Evolutionary conservation across 2,329 filamentous ascomycete genomes (phyloP).

Genomic region (Phialophora tarda): DNA sequence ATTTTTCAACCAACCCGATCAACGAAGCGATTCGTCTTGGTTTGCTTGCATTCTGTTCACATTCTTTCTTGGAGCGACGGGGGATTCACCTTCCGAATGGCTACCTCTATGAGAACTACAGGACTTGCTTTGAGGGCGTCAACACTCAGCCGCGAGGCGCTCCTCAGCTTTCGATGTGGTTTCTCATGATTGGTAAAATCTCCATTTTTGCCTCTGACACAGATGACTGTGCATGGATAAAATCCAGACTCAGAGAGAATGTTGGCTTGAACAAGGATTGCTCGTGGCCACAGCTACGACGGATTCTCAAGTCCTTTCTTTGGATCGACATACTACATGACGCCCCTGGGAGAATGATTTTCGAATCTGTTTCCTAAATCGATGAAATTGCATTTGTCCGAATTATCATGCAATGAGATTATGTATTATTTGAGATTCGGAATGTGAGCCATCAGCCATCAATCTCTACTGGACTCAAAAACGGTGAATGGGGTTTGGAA

Average conservation of each 20-base stretch:
- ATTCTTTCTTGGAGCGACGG: conserved; percentile 49
- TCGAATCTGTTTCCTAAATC: background rate
- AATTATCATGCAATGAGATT: too few species aligned
- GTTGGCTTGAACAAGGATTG: conserved; percentile 11
- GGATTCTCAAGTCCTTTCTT: conserved; percentile 41
- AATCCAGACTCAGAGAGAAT: conserved; percentile 6
- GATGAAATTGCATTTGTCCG: too few species aligned
- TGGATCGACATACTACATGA: conserved; percentile 45
- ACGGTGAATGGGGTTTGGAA: too few species aligned
- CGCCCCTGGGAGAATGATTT: background rate
- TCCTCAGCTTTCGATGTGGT: conserved; percentile 32
- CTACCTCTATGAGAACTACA: conserved; percentile 32
- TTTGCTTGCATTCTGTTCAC: conserved; percentile 48
- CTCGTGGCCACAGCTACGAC: conserved; percentile 34
- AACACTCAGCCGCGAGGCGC: background rate
- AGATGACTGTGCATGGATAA: conserved; percentile 22
- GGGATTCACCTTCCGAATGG: conserved; percentile 35
- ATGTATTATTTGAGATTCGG: too few species aligned
- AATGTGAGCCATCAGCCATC: too few species aligned
- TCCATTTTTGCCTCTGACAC: conserved; percentile 19
- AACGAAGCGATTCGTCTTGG: conserved; percentile 50
- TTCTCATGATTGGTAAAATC: conserved; percentile 35
- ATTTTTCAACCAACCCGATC: conserved; percentile 39
- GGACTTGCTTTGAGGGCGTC: conserved; percentile 27
- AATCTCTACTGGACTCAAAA: too few species aligned